Percentiles rank a stretch among this genome's conserved stretches.
These are phyloP conservation scores for Eucommia ulmoides DNA, from an alignment of 257 asterid species.

Conservation along the genomic window DNA sequence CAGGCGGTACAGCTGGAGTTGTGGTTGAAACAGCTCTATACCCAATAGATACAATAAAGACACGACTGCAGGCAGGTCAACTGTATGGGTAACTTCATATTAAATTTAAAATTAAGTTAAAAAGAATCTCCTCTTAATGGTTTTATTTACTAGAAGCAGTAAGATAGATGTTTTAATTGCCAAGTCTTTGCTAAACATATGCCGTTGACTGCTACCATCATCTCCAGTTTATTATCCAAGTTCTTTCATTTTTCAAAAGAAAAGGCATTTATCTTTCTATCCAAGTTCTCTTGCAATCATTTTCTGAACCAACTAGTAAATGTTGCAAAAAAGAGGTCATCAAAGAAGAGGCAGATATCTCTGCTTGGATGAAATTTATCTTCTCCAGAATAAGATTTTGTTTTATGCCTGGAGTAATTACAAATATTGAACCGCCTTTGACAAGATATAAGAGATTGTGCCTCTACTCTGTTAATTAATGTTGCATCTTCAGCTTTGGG, in stretches of 20 bases:
- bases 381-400: background rate
- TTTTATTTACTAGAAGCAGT: background rate
- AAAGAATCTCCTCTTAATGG: background rate
- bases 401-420: background rate
- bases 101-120: background rate
- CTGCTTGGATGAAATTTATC: background rate
- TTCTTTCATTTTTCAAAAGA: no score
- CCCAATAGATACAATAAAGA: conserved; percentile 93
- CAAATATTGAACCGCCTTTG: background rate
- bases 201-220: background rate
- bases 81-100: conserved; percentile 1
- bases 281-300: no score
- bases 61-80: conserved; percentile 77
- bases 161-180: background rate
- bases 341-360: no score
- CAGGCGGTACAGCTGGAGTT: conserved; percentile 95
- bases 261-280: no score
- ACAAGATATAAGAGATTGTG: background rate
- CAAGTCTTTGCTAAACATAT: background rate
- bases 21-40: conserved; percentile 89
- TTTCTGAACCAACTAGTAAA: no score
- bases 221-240: background rate
- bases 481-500: background rate
- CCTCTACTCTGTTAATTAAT: background rate
- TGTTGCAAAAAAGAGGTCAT: no score